A percentile compares a stretch with the other conserved stretches of the same genome.
Evolutionary conservation across 345 rosid genomes (phyloP).

Genomic region (Bretschneidera sinensis): DNA sequence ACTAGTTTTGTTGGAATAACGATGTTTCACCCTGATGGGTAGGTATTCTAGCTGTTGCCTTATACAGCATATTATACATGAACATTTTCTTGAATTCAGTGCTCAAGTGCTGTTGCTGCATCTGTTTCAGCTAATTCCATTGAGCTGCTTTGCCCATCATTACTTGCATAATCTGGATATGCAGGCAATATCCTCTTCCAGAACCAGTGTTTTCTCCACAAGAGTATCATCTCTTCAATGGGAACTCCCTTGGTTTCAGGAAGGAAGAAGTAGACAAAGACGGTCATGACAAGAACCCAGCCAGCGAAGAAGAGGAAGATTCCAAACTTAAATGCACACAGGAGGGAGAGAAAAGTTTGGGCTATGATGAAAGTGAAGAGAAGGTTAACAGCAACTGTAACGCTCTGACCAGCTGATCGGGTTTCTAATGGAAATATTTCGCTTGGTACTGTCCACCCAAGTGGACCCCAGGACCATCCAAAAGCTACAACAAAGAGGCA

Average conservation of each 20-base stretch:
- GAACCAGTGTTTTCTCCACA: slow-evolving; percentile 94
- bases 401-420: slow-evolving; percentile 87
- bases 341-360: slow-evolving; percentile 67
- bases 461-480: slow-evolving; percentile 98
- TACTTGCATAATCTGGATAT: slow-evolving; percentile 22
- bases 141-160: slow-evolving; percentile 3
- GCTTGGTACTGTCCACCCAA: slow-evolving; percentile 94
- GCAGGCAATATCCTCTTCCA: slow-evolving; percentile 65
- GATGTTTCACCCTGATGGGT: too few relatives aligned
- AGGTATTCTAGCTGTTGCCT: too few relatives aligned
- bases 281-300: slow-evolving; percentile 78
- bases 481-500: slow-evolving; percentile 89
- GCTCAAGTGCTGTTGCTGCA: background rate
- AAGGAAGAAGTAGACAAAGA: slow-evolving; percentile 60
- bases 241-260: slow-evolving; percentile 96
- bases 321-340: slow-evolving; percentile 74
- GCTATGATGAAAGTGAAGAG: slow-evolving; percentile 82
- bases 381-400: slow-evolving; percentile 89
- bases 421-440: slow-evolving; percentile 88
- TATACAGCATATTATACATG: background rate
- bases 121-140: slow-evolving; percentile 8
- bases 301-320: slow-evolving; percentile 88
- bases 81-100: background rate
- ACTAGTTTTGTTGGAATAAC: too few relatives aligned
- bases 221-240: slow-evolving; percentile 78